phyloP scores from a whole-genome alignment of 1,284 basidiomycete genomes.

The Sporisorium exsertum region DNA sequence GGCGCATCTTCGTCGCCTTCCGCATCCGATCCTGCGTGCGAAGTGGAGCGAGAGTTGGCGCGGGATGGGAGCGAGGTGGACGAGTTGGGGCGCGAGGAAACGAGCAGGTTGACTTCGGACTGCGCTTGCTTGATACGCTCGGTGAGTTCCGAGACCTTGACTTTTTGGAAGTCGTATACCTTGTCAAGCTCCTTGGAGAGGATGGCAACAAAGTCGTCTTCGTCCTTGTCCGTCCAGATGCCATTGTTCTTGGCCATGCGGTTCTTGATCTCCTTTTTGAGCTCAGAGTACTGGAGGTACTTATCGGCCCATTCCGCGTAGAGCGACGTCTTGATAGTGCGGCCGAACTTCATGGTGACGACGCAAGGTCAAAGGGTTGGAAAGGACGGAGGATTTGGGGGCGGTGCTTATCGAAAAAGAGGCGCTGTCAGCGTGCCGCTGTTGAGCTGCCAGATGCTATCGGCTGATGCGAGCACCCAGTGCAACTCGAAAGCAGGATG shows the following conservation, averaged over 20 bases:
- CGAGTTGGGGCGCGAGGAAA: conserved; percentile 58
- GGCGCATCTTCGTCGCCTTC: conserved; percentile 23
- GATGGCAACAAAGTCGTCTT: conserved; percentile 66
- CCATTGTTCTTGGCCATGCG: conserved; percentile 65
- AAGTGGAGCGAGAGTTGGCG: conserved; percentile 32
- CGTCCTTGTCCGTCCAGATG: conserved; percentile 68
- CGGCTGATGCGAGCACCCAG: neutral
- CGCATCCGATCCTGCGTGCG: conserved; percentile 40
- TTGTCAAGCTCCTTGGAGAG: conserved; percentile 92
- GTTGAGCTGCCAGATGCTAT: neutral
- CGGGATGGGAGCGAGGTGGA: conserved; percentile 55
- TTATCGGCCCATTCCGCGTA: conserved; percentile 68
- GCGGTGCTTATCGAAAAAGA: neutral
- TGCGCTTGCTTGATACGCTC: conserved; percentile 68
- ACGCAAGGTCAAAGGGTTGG: neutral
- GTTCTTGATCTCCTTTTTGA: conserved; percentile 69
- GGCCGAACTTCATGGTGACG: conserved; percentile 67
- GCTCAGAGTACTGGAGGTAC: conserved; percentile 68
- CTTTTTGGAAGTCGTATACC: conserved; percentile 92
- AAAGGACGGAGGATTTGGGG: neutral
- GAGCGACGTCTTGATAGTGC: conserved; percentile 69
- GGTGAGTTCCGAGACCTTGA: conserved; percentile 74
- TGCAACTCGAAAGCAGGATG: neutral
- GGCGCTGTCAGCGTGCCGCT: neutral
- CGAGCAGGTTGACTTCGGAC: conserved; percentile 65